These are phyloP conservation scores for Metarhizium rileyi DNA, from an alignment of 2,329 filamentous ascomycete genomes.

Conservation along the genomic window DNA sequence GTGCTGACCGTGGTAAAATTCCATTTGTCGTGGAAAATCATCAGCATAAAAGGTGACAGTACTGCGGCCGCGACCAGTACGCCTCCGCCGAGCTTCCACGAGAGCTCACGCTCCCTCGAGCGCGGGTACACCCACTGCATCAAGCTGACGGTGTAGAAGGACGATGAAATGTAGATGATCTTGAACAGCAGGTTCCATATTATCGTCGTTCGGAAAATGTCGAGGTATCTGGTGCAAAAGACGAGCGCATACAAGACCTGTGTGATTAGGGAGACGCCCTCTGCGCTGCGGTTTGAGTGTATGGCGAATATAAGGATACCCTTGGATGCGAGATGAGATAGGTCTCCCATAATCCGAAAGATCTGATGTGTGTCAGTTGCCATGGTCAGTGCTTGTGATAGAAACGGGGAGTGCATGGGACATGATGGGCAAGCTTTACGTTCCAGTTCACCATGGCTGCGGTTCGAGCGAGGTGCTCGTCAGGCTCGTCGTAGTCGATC, in stretches of 20 bases:
- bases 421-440: slow-evolving; percentile 13
- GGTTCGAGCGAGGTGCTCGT: slow-evolving; percentile 8
- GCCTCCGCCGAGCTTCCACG: slow-evolving; percentile 80
- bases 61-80: slow-evolving; percentile 56
- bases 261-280: slow-evolving; percentile 86
- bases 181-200: slow-evolving; percentile 76
- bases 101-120: slow-evolving; percentile 80
- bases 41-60: slow-evolving; percentile 61
- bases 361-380: slow-evolving; percentile 26
- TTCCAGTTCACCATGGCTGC: slow-evolving; percentile 31
- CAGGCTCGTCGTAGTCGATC: background rate
- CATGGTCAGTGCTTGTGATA: background rate
- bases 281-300: slow-evolving; percentile 76
- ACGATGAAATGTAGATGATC: slow-evolving; percentile 76
- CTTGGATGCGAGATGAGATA: slow-evolving; percentile 80
- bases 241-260: slow-evolving; percentile 81
- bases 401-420: background rate
- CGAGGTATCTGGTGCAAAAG: slow-evolving; percentile 78
- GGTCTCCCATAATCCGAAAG: slow-evolving; percentile 72
- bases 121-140: slow-evolving; percentile 83
- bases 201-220: slow-evolving; percentile 54
- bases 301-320: slow-evolving; percentile 86
- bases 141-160: slow-evolving; percentile 74
- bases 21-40: slow-evolving; percentile 52
- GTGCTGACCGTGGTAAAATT: slow-evolving; percentile 36